Conservation (phyloP, 1,284 basidiomycete species). For the Erythrobasidium hasegawianum region DNA sequence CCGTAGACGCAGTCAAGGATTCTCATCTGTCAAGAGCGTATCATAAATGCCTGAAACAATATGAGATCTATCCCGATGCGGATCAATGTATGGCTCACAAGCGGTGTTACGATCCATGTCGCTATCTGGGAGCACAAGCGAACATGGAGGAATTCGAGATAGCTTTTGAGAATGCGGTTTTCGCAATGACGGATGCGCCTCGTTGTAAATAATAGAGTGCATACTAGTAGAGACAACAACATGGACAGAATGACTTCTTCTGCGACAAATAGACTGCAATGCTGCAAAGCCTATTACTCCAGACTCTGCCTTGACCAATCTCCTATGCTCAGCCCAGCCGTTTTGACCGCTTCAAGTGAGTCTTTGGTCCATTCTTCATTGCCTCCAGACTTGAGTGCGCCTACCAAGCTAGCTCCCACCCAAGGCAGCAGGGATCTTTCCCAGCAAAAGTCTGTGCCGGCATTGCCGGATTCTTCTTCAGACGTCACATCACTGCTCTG, state of each 20-base stretch:
- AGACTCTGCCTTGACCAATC: neutral
- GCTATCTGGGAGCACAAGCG: neutral
- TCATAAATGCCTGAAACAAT: constrained; percentile 3
- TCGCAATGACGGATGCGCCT: neutral
- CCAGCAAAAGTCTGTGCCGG: neutral
- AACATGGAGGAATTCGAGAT: neutral
- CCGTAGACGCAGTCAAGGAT: neutral
- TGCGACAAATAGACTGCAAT: no score
- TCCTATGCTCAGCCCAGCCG: neutral
- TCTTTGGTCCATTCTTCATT: constrained; percentile 69
- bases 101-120: constrained; percentile 6
- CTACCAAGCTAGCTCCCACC: constrained; percentile 89
- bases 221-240: neutral
- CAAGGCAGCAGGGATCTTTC: constrained; percentile 69
- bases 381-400: constrained; percentile 77
- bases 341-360: constrained; percentile 60
- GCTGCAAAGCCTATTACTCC: no score
- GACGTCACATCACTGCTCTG: neutral
- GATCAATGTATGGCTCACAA: neutral
- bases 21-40: neutral
- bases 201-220: neutral
- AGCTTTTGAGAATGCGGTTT: neutral
- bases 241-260: neutral
- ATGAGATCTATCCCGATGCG: neutral
- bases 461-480: neutral